Percentiles rank a stretch among this genome's conserved stretches.
Evolutionary conservation across 2,329 filamentous ascomycete species (phyloP).

Genomic region (Tricladium varicosporioides): DNA sequence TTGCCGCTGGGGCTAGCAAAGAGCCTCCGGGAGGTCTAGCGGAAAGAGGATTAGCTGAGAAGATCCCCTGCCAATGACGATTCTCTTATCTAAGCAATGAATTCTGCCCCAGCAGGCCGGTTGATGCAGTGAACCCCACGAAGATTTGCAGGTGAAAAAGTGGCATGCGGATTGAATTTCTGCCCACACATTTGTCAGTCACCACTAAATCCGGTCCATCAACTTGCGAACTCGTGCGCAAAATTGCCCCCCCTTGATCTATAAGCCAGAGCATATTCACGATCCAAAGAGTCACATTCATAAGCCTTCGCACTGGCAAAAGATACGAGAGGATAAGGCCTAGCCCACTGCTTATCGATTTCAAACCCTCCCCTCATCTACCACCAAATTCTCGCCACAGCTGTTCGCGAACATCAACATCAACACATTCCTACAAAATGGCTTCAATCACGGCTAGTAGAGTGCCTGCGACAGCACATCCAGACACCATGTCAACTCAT

Average conservation of each 20-base stretch:
- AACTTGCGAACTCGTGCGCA: background rate
- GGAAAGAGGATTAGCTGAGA: background rate
- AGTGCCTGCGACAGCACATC: constrained; percentile 22
- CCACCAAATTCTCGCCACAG: background rate
- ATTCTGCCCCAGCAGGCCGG: background rate
- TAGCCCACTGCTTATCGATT: constrained; percentile 2
- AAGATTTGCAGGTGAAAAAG: background rate
- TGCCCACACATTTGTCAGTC: background rate
- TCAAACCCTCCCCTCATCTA: constrained; percentile 3
- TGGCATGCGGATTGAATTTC: background rate
- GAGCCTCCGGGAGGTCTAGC: background rate
- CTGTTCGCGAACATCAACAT: background rate
- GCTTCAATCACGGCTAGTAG: constrained; percentile 46
- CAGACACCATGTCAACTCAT: constrained; percentile 54
- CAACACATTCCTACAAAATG: constrained; percentile 38
- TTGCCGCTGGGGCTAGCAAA: background rate
- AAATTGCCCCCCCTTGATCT: background rate
- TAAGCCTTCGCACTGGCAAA: background rate
- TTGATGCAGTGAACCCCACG: background rate
- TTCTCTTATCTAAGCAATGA: background rate
- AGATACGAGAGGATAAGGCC: background rate
- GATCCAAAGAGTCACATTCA: too few relatives aligned
- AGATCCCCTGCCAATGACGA: too few relatives aligned
- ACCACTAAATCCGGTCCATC: background rate
- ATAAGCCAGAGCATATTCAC: too few relatives aligned